Conservation (phyloP, 1,284 basidiomycete genomes). For the Malassezia nana region DNA sequence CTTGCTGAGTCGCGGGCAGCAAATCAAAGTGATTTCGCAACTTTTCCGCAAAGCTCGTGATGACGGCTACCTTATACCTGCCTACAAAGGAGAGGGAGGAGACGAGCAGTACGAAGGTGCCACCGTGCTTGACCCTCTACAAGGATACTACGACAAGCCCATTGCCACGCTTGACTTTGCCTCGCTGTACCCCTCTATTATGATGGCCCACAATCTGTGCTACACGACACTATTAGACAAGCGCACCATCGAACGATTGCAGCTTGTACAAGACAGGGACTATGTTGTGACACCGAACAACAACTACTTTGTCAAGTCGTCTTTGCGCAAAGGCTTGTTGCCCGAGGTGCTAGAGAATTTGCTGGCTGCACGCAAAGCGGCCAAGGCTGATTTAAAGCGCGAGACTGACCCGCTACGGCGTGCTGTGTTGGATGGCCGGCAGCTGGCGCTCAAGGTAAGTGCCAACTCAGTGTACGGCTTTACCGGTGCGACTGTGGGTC, state of each 20-base stretch:
- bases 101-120: slow-evolving; percentile 48
- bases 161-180: slow-evolving; percentile 47
- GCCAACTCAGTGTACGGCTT: slow-evolving; percentile 49
- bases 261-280: slow-evolving; percentile 37
- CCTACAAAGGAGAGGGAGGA: slow-evolving; percentile 42
- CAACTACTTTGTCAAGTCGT: slow-evolving; percentile 42
- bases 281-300: slow-evolving; percentile 47
- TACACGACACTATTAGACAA: slow-evolving; percentile 46
- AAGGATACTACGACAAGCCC: slow-evolving; percentile 47
- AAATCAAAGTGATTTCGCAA: slow-evolving; percentile 48
- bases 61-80: slow-evolving; percentile 45
- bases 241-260: slow-evolving; percentile 41
- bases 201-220: slow-evolving; percentile 49
- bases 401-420: slow-evolving; percentile 47
- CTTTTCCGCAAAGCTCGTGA: slow-evolving; percentile 47
- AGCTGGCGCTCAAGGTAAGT: slow-evolving; percentile 46
- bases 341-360: slow-evolving; percentile 44
- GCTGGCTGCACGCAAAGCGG: slow-evolving; percentile 42
- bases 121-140: slow-evolving; percentile 45
- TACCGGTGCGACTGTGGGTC: slow-evolving; percentile 46
- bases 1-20: slow-evolving; percentile 45
- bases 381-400: slow-evolving; percentile 47
- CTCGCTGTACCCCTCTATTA: slow-evolving; percentile 47
- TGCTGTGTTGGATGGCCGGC: slow-evolving; percentile 46
- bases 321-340: slow-evolving; percentile 40